Evolutionary conservation across 768 basidiomycete genomes (phyloP).

Genomic region (Lyophyllum shimeji): DNA sequence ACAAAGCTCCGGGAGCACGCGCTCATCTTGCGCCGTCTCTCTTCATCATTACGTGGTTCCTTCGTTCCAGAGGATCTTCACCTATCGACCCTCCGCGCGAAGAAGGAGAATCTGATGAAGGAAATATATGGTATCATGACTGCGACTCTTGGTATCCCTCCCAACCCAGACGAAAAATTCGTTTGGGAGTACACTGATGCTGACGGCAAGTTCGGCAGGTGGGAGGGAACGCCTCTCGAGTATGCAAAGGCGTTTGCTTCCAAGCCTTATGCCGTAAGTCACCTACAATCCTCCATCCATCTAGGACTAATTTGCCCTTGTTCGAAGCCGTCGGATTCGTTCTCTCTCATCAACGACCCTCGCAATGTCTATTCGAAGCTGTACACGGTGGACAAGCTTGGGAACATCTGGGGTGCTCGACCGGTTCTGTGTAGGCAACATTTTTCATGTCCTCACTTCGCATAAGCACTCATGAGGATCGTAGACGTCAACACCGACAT

Average conservation of each 20-base stretch:
- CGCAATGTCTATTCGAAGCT: constrained; percentile 80
- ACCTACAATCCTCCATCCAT: neutral
- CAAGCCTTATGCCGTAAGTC: constrained; percentile 53
- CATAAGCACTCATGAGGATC: constrained; percentile 2
- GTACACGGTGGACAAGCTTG: constrained; percentile 91
- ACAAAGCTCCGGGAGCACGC: constrained; percentile 91
- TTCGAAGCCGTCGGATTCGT: constrained; percentile 64
- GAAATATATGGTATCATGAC: constrained; percentile 85
- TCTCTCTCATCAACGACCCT: constrained; percentile 95
- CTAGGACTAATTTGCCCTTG: neutral
- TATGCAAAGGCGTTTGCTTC: constrained; percentile 71
- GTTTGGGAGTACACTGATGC: constrained; percentile 89
- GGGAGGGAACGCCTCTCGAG: constrained; percentile 80
- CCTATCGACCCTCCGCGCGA: constrained; percentile 59
- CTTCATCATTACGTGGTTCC: constrained; percentile 50
- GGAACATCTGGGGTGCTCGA: constrained; percentile 88
- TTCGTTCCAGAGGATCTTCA: constrained; percentile 47
- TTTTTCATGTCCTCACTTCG: neutral
- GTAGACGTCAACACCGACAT: constrained; percentile 89
- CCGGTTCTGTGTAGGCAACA: constrained; percentile 71
- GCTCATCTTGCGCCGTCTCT: constrained; percentile 70
- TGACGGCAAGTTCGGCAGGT: constrained; percentile 69
- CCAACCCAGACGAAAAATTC: constrained; percentile 66
- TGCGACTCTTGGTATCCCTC: constrained; percentile 86
- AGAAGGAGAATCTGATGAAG: constrained; percentile 84